Evolutionary conservation across 805 yeast species (phyloP).

Genomic region (Yarrowia sp.): DNA sequence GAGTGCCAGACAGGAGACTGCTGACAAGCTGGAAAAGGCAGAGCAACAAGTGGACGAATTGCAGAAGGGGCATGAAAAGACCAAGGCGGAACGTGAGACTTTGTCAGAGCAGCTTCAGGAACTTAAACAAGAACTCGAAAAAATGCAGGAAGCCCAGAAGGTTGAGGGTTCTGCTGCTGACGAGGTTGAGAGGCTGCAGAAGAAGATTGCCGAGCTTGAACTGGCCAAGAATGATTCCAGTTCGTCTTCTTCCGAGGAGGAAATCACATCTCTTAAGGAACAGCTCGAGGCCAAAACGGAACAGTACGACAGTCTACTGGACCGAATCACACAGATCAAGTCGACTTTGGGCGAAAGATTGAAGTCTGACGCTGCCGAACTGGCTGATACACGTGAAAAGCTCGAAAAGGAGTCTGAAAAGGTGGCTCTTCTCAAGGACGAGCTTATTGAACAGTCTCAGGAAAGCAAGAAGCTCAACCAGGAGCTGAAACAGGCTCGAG

Average conservation of each 20-base stretch:
- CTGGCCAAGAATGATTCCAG: neutral
- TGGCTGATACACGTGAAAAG: slow-evolving; percentile 49
- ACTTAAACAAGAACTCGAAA: neutral
- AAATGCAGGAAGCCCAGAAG: neutral
- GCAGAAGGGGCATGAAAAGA: neutral
- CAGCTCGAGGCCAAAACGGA: slow-evolving; percentile 48
- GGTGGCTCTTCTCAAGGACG: slow-evolving; percentile 52
- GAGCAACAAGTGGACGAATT: neutral
- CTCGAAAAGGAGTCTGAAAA: slow-evolving; percentile 51
- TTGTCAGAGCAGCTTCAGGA: neutral
- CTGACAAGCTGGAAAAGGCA: too few species aligned
- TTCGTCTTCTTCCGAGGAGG: neutral
- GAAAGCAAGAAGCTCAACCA: slow-evolving; percentile 46
- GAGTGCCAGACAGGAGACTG: neutral
- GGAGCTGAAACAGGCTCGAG: slow-evolving; percentile 46
- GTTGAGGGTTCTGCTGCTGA: too few species aligned
- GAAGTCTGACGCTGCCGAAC: slow-evolving; percentile 52
- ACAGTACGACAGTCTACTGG: slow-evolving; percentile 52
- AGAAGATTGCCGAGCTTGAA: neutral
- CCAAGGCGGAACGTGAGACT: neutral
- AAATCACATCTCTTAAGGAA: slow-evolving; percentile 12
- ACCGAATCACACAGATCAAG: slow-evolving; percentile 51
- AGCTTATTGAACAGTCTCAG: slow-evolving; percentile 48
- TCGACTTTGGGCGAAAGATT: slow-evolving; percentile 54
- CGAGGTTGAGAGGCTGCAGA: slow-evolving; percentile 1